Evolutionary conservation across 768 basidiomycete species (phyloP).

Genomic region (Pulveroboletus sp.): DNA sequence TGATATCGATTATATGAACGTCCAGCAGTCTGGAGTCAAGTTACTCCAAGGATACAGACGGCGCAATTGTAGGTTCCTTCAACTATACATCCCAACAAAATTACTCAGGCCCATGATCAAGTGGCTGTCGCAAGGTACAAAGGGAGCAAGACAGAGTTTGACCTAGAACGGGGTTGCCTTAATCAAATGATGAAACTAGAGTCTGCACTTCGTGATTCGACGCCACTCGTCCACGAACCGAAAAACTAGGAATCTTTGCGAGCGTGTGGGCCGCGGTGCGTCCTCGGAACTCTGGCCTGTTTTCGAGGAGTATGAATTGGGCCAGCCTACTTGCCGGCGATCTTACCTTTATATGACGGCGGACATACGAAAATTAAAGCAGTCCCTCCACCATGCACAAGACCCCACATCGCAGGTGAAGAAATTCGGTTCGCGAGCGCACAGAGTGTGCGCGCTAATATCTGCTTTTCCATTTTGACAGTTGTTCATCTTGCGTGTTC

Average conservation of each 20-base stretch:
- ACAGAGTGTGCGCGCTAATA: not conserved
- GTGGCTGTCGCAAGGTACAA: conserved; percentile 9
- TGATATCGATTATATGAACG: conserved; percentile 2
- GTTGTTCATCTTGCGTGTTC: conserved; percentile 15
- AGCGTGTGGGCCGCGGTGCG: conserved; percentile 19
- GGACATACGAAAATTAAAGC: conserved; percentile 12
- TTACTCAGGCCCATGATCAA: conserved; percentile 5
- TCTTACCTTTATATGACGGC: conserved; percentile 13
- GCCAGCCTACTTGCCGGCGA: not conserved
- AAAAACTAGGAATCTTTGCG: conserved; percentile 16
- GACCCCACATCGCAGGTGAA: conserved; percentile 14
- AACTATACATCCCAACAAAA: not conserved
- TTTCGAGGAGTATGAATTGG: too few relatives aligned
- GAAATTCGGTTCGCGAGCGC: not conserved
- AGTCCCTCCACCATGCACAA: conserved; percentile 5
- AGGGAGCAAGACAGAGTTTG: conserved; percentile 5
- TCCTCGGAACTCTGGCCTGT: not conserved
- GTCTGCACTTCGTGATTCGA: conserved; percentile 5
- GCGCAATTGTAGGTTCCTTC: conserved; percentile 5
- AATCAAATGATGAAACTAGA: conserved; percentile 15
- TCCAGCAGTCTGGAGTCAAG: conserved; percentile 3
- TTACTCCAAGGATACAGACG: conserved; percentile 5
- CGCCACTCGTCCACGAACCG: conserved; percentile 17
- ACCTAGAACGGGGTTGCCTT: conserved; percentile 11
- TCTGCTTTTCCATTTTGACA: not conserved